Percentiles rank a stretch among this genome's conserved stretches.
Conservation (phyloP, 1,284 basidiomycete genomes). For the Fomitopsis schrenkii region DNA sequence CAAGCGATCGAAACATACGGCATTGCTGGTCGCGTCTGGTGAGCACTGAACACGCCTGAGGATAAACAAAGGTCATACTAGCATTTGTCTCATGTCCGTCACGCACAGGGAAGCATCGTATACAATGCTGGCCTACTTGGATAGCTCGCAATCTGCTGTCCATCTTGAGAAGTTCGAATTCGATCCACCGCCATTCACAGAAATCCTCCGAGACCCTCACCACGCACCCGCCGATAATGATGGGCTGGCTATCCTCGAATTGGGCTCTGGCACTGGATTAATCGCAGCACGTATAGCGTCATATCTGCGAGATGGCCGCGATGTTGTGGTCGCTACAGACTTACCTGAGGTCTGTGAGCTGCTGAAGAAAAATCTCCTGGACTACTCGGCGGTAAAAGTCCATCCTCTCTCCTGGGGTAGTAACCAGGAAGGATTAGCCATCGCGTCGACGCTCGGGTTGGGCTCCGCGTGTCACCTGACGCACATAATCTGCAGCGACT, state of each 20-base stretch:
- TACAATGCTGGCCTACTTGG: conserved; percentile 52
- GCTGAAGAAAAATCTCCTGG: conserved; percentile 47
- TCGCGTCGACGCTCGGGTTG: conserved; percentile 36
- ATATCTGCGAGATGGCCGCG: conserved; percentile 21
- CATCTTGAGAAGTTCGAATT: conserved; percentile 32
- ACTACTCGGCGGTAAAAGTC: conserved; percentile 27
- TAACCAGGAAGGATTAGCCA: conserved; percentile 32
- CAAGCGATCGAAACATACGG: conserved; percentile 65
- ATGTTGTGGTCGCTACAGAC: conserved; percentile 61
- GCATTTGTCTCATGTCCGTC: neutral
- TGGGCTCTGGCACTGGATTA: conserved; percentile 71
- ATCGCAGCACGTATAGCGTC: conserved; percentile 48
- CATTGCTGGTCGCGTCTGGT: conserved; percentile 77
- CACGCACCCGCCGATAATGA: neutral
- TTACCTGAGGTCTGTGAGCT: conserved; percentile 65
- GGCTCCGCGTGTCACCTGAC: conserved; percentile 34
- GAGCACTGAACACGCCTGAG: conserved; percentile 11
- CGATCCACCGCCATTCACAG: conserved; percentile 46
- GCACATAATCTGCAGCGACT: conserved; percentile 72
- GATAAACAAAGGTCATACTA: neutral
- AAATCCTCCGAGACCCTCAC: conserved; percentile 12
- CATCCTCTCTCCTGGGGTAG: conserved; percentile 69
- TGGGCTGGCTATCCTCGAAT: conserved; percentile 46
- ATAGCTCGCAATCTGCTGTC: conserved; percentile 23
- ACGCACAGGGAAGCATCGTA: conserved; percentile 70